These are phyloP conservation scores for Pistacia integerrima DNA, from an alignment of 345 rosid species.

Conservation along the genomic window DNA sequence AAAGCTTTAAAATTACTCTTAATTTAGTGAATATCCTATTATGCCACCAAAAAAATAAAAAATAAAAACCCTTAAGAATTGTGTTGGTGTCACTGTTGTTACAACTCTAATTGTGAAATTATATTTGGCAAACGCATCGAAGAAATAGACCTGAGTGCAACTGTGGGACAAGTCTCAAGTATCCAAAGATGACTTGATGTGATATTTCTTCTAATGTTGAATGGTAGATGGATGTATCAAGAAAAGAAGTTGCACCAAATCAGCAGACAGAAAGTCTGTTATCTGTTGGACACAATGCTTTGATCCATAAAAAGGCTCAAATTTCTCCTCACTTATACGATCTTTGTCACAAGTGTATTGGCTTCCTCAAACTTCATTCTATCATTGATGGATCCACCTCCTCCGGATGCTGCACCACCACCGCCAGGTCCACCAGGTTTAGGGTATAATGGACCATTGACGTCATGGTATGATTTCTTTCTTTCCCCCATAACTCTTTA, in stretches of 20 bases:
- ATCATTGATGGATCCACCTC: background rate
- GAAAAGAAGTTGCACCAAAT: conserved; percentile 9
- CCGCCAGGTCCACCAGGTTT: conserved; percentile 1
- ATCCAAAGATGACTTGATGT: background rate
- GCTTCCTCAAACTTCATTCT: background rate
- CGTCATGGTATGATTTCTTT: conserved; percentile 4
- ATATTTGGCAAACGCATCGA: background rate
- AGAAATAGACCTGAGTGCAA: background rate
- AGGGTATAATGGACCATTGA: background rate
- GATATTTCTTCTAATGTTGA: background rate
- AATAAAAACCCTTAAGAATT: no score
- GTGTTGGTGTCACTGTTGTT: background rate
- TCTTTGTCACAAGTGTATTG: background rate
- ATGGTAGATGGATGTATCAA: background rate
- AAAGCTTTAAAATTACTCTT: no score
- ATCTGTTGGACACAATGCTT: background rate
- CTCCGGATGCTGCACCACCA: background rate
- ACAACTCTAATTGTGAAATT: background rate
- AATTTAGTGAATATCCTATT: background rate
- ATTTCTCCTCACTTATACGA: background rate
- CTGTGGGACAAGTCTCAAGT: background rate
- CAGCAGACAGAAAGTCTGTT: background rate
- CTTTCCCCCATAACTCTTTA: background rate
- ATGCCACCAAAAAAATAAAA: background rate
- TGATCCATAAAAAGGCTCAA: background rate